Base-by-base conservation (phyloP, 805 yeast species). In the Sugiyamaella americana region DNA sequence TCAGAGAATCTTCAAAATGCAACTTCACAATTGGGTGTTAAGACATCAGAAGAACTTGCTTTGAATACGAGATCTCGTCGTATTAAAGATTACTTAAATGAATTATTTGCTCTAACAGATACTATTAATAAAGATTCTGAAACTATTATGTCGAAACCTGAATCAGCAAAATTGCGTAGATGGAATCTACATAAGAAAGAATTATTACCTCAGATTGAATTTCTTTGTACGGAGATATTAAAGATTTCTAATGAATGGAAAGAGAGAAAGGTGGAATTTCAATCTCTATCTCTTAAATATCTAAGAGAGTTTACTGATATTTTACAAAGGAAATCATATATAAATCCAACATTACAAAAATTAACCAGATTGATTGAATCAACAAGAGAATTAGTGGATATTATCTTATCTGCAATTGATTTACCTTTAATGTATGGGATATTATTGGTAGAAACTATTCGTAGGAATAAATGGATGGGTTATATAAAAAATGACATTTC, bases 371-470 rank as follows among this genome's bases (percentile, higher is more conserved):
- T 47, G 11, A 51, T 68, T 24, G 54, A 53, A 23, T 43, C 46
- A 6, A 52, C 55, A 5, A 68, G 66, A 40, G 54, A 55, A 3
- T 46, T 51, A 23, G 58, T 67, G 18, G 60, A 57, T 3, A 42
- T 47, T 20, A 60, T 66, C 5, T 67, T 65, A 40, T 56, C 56
- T 22, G 65, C 61, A 41, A 55, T 64, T 22, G 68, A 64, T 41
- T 38, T 67, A 40, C 70, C 71, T 32, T 61, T 64, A 46, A 51
- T 68, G 16, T 65, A 58, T 38, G 72, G 72, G 10, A 62, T 61
- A 16, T 39, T 62, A 30, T 54, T 68, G 30, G 55, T 68, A 5
- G 72, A 68, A 51, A 48, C 48, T 16, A 43, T 53, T 20, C 59
- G 70, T 11, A 58, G 72, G 5, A 43, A 44, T 2, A 56, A 52